phyloP scores from a whole-genome alignment of 2,329 filamentous ascomycete genomes.

The Fusarium beomiforme region DNA sequence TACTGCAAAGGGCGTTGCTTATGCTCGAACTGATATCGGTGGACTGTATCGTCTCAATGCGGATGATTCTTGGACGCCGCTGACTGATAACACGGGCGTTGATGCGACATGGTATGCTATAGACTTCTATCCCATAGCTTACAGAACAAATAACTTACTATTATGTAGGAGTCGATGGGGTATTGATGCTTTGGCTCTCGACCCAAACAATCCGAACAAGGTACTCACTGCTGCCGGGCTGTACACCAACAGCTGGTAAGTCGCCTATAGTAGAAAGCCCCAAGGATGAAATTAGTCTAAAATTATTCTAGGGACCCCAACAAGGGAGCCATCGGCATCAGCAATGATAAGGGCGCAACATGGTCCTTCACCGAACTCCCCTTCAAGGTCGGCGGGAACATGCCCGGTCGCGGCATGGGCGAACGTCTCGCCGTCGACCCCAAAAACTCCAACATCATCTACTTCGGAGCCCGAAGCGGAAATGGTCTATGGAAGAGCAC shows the following conservation, averaged over 20 bases:
- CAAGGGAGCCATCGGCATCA: conserved; percentile 63
- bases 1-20: conserved; percentile 27
- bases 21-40: conserved; percentile 32
- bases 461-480: conserved; percentile 67
- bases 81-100: conserved; percentile 22
- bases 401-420: conserved; percentile 68
- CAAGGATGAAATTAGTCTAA: fast-evolving
- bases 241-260: conserved; percentile 65
- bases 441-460: conserved; percentile 64
- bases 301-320: conserved; percentile 57
- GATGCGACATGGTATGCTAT: conserved; percentile 13
- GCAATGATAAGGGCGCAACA: conserved; percentile 62
- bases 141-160: background rate
- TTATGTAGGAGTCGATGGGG: conserved; percentile 62
- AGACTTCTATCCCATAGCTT: too few relatives aligned
- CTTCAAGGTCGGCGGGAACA: conserved; percentile 71
- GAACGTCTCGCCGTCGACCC: conserved; percentile 69
- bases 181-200: conserved; percentile 65
- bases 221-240: conserved; percentile 65
- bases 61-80: conserved; percentile 32
- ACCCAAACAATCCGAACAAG: conserved; percentile 61
- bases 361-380: conserved; percentile 60
- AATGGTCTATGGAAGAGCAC: conserved; percentile 68
- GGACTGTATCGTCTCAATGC: conserved; percentile 32
- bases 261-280: fast-evolving